Base-by-base conservation (phyloP, 2,329 filamentous ascomycete species). In the Penicillium corylophilum region DNA sequence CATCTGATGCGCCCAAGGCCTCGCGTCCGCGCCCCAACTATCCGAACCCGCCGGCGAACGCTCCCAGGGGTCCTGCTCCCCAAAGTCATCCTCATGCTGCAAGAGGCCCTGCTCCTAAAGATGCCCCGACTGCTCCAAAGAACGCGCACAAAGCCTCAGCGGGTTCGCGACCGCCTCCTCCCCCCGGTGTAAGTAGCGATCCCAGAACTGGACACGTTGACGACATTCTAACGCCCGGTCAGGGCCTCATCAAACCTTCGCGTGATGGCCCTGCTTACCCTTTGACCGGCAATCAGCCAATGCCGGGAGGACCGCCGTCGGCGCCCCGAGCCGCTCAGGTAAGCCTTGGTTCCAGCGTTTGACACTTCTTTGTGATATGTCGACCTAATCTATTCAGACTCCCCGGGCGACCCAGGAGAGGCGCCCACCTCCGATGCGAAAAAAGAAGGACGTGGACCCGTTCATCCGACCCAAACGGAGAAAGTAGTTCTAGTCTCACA, bases 391-490 rank as follows among this genome's bases (percentile, higher is more conserved):
- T 33, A 43, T 51, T 16, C 56, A 67, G 65, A 20, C 35, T 42
- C 38, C 60, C 29, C 55, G 54, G 41, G 54, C 49, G 2, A 20
- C 38, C n/a, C 39, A 41, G 20, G 47, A 45, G 6, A 60, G 56
- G 43, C 62, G 58, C 15, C 57, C 51, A 29, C 71, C 67, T 22
- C 64, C 62, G 18, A 64, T 69, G 46, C 70, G 72, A 42, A 71
- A 67, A 44, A 74, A 71, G 60, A 74, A 73, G 54, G 65, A 69
- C 20, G 64, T 53, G 18, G 72, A 74, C 48, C 71, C 71, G 3
- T 75, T 75, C 52, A 74, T 75, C 52, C 65, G 72, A 33, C 72
- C 72, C 15, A 74, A 72, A 55, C 67, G 67, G 53, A 66, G 55
- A 57, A 59, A 57, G 44, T 57, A 56, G 46, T 48, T n/a, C n/a